phyloP scores from a whole-genome alignment of 2,329 filamentous ascomycete species.

The Cladophialophora chaetospira region DNA sequence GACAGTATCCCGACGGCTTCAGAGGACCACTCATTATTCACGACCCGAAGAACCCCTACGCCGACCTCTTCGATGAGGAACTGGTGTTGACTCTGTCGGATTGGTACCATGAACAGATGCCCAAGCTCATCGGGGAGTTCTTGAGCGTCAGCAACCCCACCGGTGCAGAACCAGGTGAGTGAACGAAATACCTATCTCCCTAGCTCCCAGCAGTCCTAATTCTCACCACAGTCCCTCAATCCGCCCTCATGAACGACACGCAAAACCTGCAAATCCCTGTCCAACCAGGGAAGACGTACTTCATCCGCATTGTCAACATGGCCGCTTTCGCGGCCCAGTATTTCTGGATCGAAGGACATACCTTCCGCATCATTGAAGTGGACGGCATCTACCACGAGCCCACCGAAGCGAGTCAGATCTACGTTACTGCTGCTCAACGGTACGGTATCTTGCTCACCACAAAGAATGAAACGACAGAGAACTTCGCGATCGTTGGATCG shows the following conservation, averaged over 20 bases:
- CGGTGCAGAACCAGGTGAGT: slow-evolving; percentile 56
- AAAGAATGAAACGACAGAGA: slow-evolving; percentile 61
- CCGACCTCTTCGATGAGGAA: slow-evolving; percentile 62
- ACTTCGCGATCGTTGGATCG: slow-evolving; percentile 68
- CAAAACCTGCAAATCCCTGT: slow-evolving; percentile 62
- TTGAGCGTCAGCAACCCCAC: slow-evolving; percentile 51
- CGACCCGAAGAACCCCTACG: slow-evolving; percentile 62
- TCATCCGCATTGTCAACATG: slow-evolving; percentile 72
- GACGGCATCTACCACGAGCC: slow-evolving; percentile 70
- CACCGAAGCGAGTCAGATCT: slow-evolving; percentile 63
- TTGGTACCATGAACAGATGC: slow-evolving; percentile 68
- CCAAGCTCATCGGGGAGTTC: slow-evolving; percentile 50
- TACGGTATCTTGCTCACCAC: slow-evolving; percentile 59
- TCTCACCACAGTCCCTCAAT: slow-evolving; percentile 56
- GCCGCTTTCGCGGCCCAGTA: slow-evolving; percentile 65
- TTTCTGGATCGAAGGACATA: slow-evolving; percentile 54
- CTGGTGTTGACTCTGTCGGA: slow-evolving; percentile 67
- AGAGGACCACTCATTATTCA: slow-evolving; percentile 66
- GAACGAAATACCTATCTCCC: neutral
- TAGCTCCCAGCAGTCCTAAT: neutral
- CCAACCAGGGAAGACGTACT: slow-evolving; percentile 68
- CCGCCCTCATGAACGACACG: slow-evolving; percentile 71
- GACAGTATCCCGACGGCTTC: slow-evolving; percentile 71
- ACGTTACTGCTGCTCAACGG: slow-evolving; percentile 68
- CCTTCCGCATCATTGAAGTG: slow-evolving; percentile 70